Base-by-base conservation (phyloP, 108 stramenopile species). In the Cylindrotheca closterium region DNA sequence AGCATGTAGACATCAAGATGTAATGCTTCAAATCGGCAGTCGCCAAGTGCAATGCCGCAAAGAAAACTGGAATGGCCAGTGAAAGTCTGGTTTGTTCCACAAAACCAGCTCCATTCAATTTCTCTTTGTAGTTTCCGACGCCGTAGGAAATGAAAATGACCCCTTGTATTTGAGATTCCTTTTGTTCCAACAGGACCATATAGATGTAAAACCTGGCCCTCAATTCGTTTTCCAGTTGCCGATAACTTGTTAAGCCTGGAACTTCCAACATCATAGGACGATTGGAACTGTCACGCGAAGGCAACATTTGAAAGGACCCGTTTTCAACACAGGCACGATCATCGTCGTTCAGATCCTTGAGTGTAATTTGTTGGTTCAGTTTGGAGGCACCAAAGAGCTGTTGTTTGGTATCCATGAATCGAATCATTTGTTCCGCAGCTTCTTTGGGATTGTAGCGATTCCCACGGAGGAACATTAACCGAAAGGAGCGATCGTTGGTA, bases 301-400 rank as follows among this genome's bases (percentile, higher is more conserved):
- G 56, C 2, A 67, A 22, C n/a, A 58, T 17, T 50, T 67, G 66
- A 8, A 67, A 3, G 23, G 24, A 22, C 31, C 63, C 63, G 5
- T 26, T 31, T 26, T 52, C 29, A 47, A 65, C 27, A 22, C 22
- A 31, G 4, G 52, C 58, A 34, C 56, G 50, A 27, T 69, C 68
- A 23, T 69, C 68, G 4, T 69, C 25, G 28, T 19, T 10, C 42
- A 69, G 51, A 24, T 51, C 48, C 0, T 51, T 25, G 30, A 69
- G 27, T 23, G 55, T 57, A 31, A 67, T 67, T 19, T 17, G 8
- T 2, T 28, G 10, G 21, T 28, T 27, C 32, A 67, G 37, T 23
- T 60, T 60, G 28, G 57, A 58, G 4, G 23, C 12, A n/a, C 68
- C 68, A 29, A 69, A 42, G 37, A 42, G 37, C 15, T 42, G 7